Conservation (phyloP, 139 green algal species). For the Spirogloea muscicola region DNA sequence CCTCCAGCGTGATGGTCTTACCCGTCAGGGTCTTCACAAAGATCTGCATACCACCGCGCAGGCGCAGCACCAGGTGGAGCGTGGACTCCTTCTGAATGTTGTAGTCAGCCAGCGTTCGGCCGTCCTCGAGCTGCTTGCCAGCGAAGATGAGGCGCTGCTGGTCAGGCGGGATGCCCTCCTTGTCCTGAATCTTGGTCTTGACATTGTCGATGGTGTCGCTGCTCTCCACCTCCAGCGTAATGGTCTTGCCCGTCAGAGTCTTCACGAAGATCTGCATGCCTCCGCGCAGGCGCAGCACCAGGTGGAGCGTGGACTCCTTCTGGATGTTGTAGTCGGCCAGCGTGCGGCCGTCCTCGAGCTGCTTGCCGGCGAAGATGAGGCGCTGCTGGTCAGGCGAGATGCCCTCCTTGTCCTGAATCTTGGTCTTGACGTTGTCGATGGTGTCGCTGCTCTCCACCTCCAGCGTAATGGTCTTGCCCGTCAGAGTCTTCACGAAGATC, state of each 20-base stretch:
- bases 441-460: too few relatives aligned
- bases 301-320: conserved; percentile 66
- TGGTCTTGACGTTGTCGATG: too few relatives aligned
- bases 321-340: conserved; percentile 97
- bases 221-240: conserved; percentile 52
- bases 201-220: conserved; percentile 52
- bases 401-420: too few relatives aligned
- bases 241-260: conserved; percentile 47
- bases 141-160: conserved; percentile 90
- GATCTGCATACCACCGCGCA: conserved; percentile 66
- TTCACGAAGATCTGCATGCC: conserved; percentile 57
- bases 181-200: conserved; percentile 58
- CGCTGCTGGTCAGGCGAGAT: too few relatives aligned
- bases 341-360: conserved; percentile 93
- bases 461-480: too few relatives aligned
- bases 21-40: conserved; percentile 46
- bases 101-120: conserved; percentile 84
- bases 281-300: conserved; percentile 72
- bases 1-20: conserved; percentile 36
- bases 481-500: too few relatives aligned
- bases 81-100: conserved; percentile 91
- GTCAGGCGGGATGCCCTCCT: conserved; percentile 73
- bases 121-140: conserved; percentile 91
- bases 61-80: conserved; percentile 76
- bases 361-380: conserved; percentile 95